Conservation (phyloP, 129 eudicot genomes). For the carrot (Daucus carota) region DNA sequence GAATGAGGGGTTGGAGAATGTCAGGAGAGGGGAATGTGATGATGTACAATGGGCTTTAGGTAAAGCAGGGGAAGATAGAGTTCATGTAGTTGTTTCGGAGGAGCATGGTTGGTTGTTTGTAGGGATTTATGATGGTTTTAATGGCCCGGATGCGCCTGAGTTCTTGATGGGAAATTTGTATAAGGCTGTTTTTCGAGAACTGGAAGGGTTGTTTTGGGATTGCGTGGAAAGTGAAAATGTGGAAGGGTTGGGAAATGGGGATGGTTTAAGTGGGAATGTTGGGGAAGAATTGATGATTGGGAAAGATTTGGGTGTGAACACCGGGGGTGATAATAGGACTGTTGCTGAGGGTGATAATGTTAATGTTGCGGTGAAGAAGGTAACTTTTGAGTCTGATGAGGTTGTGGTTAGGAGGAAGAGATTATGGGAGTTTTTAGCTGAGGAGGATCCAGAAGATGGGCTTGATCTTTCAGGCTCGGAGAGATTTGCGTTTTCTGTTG, state of each 20-base stretch:
- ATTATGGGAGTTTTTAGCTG: constrained; percentile 87
- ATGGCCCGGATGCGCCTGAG: constrained; percentile 98
- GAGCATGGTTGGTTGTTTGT: constrained; percentile 98
- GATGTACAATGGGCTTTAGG: constrained; percentile 97
- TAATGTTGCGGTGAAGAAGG: constrained; percentile 46
- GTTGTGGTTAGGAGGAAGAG: constrained; percentile 54
- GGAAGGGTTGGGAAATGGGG: constrained; percentile 20
- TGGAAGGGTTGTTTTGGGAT: constrained; percentile 98
- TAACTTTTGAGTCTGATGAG: constrained; percentile 48
- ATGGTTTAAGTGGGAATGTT: not conserved
- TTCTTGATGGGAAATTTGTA: constrained; percentile 91
- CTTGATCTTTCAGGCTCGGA: constrained; percentile 97
- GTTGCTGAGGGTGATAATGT: not conserved
- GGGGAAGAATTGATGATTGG: constrained; percentile 19
- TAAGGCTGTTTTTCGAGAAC: constrained; percentile 71
- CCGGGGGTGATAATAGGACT: no score
- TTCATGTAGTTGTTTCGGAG: constrained; percentile 92
- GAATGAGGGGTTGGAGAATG: constrained; percentile 10
- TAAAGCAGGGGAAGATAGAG: constrained; percentile 98
- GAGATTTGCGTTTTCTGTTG: constrained; percentile 91
- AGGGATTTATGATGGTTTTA: constrained; percentile 97
- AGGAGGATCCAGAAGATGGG: constrained; percentile 78
- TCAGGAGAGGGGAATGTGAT: constrained; percentile 38
- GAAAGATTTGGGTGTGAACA: constrained; percentile 4
- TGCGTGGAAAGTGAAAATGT: constrained; percentile 26